These are phyloP conservation scores for Graphilbum fragrans DNA, from an alignment of 2,329 filamentous ascomycete genomes.

Conservation along the genomic window DNA sequence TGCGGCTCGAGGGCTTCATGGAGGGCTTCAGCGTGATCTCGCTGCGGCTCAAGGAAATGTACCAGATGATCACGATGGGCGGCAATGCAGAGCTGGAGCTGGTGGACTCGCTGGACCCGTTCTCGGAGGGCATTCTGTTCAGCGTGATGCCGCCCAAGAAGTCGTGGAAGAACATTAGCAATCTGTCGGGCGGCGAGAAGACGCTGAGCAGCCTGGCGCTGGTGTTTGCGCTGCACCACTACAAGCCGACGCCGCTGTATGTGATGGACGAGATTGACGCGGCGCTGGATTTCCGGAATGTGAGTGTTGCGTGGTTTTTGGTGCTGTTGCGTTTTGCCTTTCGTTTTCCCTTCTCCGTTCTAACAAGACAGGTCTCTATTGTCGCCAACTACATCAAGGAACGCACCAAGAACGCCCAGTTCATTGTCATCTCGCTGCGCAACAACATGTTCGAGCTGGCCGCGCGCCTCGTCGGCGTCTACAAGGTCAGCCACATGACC, in stretches of 20 bases:
- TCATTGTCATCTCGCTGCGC: constrained; percentile 92
- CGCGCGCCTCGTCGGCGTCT: constrained; percentile 88
- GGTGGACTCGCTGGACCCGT: constrained; percentile 90
- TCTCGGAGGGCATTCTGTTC: constrained; percentile 93
- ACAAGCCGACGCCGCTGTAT: constrained; percentile 93
- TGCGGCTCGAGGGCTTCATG: constrained; percentile 95
- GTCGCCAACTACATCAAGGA: constrained; percentile 99
- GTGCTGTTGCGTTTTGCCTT: neutral
- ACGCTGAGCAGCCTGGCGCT: constrained; percentile 84
- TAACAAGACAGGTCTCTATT: constrained; percentile 63
- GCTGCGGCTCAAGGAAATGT: constrained; percentile 95
- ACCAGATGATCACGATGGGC: constrained; percentile 99
- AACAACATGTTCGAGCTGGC: constrained; percentile 99
- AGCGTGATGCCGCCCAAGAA: constrained; percentile 99
- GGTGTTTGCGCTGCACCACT: constrained; percentile 97
- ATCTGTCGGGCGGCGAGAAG: constrained; percentile 93
- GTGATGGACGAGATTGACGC: constrained; percentile 99
- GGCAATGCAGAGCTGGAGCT: constrained; percentile 96
- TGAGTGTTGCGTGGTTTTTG: too few relatives aligned
- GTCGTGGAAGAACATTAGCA: constrained; percentile 98
- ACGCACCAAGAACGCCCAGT: constrained; percentile 96
- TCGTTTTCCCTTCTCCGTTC: neutral
- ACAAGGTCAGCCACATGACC: constrained; percentile 99
- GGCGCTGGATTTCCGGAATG: constrained; percentile 93
- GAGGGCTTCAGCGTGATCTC: constrained; percentile 93